Evolutionary conservation across 306 rosid species (phyloP).

Genomic region (Acacia confusa): DNA sequence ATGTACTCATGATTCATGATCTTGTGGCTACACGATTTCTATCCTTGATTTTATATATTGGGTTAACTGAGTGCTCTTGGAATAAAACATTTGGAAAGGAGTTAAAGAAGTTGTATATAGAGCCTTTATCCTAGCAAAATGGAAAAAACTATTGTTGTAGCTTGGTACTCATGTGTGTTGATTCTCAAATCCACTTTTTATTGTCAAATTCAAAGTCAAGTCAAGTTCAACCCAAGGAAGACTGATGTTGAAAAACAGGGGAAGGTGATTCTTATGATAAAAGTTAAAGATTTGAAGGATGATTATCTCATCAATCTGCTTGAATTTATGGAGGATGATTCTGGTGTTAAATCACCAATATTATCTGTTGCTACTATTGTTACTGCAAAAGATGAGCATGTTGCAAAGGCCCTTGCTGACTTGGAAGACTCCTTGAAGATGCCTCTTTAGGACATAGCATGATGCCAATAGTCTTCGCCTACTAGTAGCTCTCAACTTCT

Average conservation of each 20-base stretch:
- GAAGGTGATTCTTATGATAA: background rate
- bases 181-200: too few relatives aligned
- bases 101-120: too few relatives aligned
- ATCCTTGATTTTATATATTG: too few relatives aligned
- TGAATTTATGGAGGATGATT: background rate
- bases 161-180: too few relatives aligned
- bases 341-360: background rate
- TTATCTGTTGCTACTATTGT: too few relatives aligned
- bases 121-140: background rate
- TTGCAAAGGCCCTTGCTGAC: background rate
- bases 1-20: too few relatives aligned
- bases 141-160: background rate
- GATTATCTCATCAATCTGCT: background rate
- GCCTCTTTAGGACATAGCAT: background rate
- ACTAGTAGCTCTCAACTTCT: background rate
- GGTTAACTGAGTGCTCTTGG: too few relatives aligned
- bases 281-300: background rate
- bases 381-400: background rate
- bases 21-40: too few relatives aligned
- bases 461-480: background rate
- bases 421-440: background rate
- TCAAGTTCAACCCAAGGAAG: too few relatives aligned
- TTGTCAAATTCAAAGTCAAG: too few relatives aligned
- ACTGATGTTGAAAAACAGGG: too few relatives aligned
- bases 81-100: too few relatives aligned